These are phyloP conservation scores for Hapsidospora chrysogenum DNA, from an alignment of 495 filamentous ascomycete genomes.

Conservation along the genomic window DNA sequence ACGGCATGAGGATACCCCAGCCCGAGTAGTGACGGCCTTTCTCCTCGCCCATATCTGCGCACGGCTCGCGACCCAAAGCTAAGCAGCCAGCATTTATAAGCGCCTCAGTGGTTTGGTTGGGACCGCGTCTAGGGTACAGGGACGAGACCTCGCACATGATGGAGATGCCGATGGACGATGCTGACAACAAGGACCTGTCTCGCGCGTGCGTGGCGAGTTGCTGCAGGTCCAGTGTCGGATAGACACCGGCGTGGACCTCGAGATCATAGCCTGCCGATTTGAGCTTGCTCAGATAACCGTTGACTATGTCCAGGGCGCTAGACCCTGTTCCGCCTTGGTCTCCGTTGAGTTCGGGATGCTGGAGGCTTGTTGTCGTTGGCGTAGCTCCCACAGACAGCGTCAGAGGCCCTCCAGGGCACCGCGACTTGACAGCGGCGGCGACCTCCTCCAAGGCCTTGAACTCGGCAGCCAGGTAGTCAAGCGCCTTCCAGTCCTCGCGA, in stretches of 20 bases:
- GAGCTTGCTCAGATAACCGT: conserved; percentile 1
- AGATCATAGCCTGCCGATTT: conserved; percentile 8
- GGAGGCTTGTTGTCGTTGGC: conserved; percentile 50
- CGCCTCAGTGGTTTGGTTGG: conserved; percentile 37
- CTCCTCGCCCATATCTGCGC: conserved; percentile 22
- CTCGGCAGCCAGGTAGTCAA: conserved; percentile 42
- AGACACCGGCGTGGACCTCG: conserved; percentile 21
- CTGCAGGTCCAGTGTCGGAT: conserved; percentile 61
- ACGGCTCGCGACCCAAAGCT: conserved; percentile 64
- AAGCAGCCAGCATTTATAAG: conserved; percentile 55
- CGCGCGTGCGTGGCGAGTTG: conserved; percentile 58
- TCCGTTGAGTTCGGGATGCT: conserved; percentile 14
- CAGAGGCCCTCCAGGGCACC: conserved; percentile 17
- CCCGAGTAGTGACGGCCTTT: conserved; percentile 38
- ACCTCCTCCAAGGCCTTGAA: conserved; percentile 39
- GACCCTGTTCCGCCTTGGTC: neutral
- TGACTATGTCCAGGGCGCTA: neutral
- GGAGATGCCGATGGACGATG: conserved; percentile 45
- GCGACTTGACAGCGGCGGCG: conserved; percentile 16
- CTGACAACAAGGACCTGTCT: conserved; percentile 17
- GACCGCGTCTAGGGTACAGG: conserved; percentile 44
- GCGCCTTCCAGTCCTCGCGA: conserved; percentile 30
- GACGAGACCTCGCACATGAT: conserved; percentile 58
- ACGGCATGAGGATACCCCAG: conserved; percentile 57
- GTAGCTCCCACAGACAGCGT: conserved; percentile 67